Percentiles rank a stretch among this genome's conserved stretches.
Conservation (phyloP, 495 filamentous ascomycete genomes). For the Chaetomium tenue region DNA sequence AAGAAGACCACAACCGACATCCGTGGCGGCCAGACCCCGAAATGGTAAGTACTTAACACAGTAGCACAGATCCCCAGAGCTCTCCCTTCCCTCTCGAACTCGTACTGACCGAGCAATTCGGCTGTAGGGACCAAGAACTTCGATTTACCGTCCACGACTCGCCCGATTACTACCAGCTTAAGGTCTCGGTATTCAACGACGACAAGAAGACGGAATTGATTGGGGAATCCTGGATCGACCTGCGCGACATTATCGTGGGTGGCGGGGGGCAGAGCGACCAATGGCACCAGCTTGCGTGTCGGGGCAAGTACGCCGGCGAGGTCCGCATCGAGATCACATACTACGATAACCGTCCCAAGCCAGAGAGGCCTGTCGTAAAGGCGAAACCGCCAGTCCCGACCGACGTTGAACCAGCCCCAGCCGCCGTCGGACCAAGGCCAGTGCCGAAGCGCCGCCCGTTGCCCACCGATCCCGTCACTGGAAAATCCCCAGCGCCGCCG, state of each 20-base stretch:
- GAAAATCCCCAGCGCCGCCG: slow-evolving; percentile 43
- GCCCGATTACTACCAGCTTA: slow-evolving; percentile 89
- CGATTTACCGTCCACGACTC: slow-evolving; percentile 96
- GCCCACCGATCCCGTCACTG: slow-evolving; percentile 66
- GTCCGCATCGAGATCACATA: slow-evolving; percentile 94
- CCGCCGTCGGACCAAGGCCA: slow-evolving; percentile 46
- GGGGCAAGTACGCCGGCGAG: slow-evolving; percentile 91
- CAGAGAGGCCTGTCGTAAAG: slow-evolving; percentile 59
- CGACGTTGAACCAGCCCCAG: slow-evolving; percentile 29
- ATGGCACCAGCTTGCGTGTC: slow-evolving; percentile 84
- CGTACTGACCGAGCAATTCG: slow-evolving; percentile 16
- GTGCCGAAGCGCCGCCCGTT: slow-evolving; percentile 71
- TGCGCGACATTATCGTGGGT: slow-evolving; percentile 74
- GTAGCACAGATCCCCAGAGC: no score
- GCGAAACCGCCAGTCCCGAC: slow-evolving; percentile 38
- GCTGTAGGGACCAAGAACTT: slow-evolving; percentile 87
- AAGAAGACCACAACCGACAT: slow-evolving; percentile 96
- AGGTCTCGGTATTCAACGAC: slow-evolving; percentile 95
- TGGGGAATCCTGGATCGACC: slow-evolving; percentile 83
- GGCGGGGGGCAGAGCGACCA: slow-evolving; percentile 90
- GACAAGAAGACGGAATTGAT: slow-evolving; percentile 96
- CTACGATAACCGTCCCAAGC: slow-evolving; percentile 84
- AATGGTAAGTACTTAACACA: slow-evolving; percentile 71
- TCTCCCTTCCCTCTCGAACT: slow-evolving; percentile 10
- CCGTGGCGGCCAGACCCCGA: slow-evolving; percentile 90